Base-by-base conservation (phyloP, 2,329 filamentous ascomycete genomes). In the Neospermospora avenae region DNA sequence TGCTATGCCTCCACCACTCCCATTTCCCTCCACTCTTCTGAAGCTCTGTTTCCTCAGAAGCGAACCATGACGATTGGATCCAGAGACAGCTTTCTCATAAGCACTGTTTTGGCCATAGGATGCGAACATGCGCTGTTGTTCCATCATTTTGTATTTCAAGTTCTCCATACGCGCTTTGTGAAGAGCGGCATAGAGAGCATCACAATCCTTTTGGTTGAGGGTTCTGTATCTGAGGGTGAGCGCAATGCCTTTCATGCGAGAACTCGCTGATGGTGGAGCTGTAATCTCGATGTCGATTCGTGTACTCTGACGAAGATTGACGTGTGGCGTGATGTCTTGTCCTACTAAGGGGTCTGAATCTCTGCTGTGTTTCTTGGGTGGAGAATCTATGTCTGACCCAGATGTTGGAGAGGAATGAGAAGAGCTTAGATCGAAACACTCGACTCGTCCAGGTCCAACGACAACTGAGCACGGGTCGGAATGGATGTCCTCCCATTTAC, bases 251-350 rank as follows among this genome's bases (percentile, higher is more conserved):
- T 80, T 83, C 59, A 96, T 82, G 68, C 85, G 84, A 4, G 89
- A 92, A 63, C 89, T 84, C 35, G 81, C 73, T 6, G 89, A 89
- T 25, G 93, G 89, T 1, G 91, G 91, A 6, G 93, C 97, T 53
- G 92, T 89, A 65, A 99, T 91, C 66, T 96, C 95, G 57, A 99
- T 90, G 73, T 99, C 95, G 34, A 99, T 84, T 3, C 90, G 90
- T 22, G 92, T 99, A 69, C 93, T 95, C 70, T 93, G 89, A 64
- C 93, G 86, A 63, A 98, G 86, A 67, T 93, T 89, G 7, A 98
- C 93, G 39, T 96, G 80, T 0, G 95, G 95, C 0, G 93, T 98
- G 44, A 99, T 84, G 70, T 96, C 91, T 35, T 97, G 83, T 5
- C 88, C 89, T 45, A 88, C 54, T 16, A 65, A 55, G 10, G 59